Conservation (phyloP, 306 rosid genomes). For the Prunus dulcis region DNA sequence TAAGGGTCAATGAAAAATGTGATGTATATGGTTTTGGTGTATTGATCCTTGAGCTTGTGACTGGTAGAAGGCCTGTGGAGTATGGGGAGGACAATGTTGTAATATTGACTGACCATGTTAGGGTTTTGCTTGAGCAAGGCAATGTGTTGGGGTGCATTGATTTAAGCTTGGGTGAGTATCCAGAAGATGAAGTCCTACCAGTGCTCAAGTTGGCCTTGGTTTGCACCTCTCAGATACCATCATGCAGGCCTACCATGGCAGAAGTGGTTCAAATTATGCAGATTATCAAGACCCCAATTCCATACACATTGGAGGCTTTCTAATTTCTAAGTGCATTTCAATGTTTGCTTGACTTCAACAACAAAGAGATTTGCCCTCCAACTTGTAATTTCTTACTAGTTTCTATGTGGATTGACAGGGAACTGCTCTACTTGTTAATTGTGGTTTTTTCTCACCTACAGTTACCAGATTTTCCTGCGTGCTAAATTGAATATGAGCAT, state of each 20-base stretch:
- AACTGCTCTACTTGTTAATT: neutral
- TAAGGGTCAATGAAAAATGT: constrained; percentile 81
- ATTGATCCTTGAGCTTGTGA: constrained; percentile 73
- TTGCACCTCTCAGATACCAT: constrained; percentile 79
- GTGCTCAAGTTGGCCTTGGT: constrained; percentile 74
- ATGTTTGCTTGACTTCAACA: neutral
- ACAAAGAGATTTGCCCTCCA: no score
- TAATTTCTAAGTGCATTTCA: neutral
- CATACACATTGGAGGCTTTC: constrained; percentile 59
- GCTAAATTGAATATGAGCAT: neutral
- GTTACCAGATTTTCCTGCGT: neutral
- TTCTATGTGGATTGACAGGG: constrained; percentile 3
- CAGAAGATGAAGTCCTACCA: constrained; percentile 78
- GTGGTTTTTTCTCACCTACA: neutral
- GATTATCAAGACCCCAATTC: constrained; percentile 77
- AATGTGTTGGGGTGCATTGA: constrained; percentile 75
- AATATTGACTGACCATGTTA: constrained; percentile 69
- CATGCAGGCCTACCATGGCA: constrained; percentile 81
- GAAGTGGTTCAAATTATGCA: constrained; percentile 81
- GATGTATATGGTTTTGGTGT: constrained; percentile 77
- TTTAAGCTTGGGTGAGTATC: constrained; percentile 54
- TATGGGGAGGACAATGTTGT: constrained; percentile 79
- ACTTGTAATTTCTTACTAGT: neutral
- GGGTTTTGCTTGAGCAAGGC: constrained; percentile 67
- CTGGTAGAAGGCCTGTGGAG: constrained; percentile 82